Evolutionary conservation across 228 moss, liverwort and hornwort genomes (phyloP), one percentile per base, ranked within the genome.

Genomic region (Sphagnum fallax): DNA sequence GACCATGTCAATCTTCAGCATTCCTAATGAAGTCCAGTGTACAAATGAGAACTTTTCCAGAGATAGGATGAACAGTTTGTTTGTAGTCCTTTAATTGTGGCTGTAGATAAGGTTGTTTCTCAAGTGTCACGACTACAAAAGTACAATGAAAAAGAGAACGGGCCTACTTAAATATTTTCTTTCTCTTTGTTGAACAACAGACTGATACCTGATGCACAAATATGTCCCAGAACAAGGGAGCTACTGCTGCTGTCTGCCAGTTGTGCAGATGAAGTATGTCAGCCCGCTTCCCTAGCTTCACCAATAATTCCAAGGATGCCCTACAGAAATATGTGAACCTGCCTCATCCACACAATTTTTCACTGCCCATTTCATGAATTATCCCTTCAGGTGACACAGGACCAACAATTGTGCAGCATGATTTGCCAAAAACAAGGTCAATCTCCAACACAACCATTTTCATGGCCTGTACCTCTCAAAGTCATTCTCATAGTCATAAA

Each of bases 261-360:
- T 91, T 86, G 80, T 91, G 90, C 15, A 88, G 83, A 73, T 91
- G 90, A 70, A 91, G 68, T 60, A 91, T 78, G 72, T 88, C 81
- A 47, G 88, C 83, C 75, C 83, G 90, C 73, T 91, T 88, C 63
- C 88, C 88, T 70, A 83, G 70, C 78, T 88, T 91, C 69, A 83
- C 70, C 65, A 91, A 71, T 64, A 88, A 83, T 75, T 91, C 90
- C 78, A 91, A 70, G 4, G 90, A 81, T 48, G 85, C 72, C 71
- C 85, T 85, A 72, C 81, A 91, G 71, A 91, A 91, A 68, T 91
- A 91, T 15, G 88, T 72, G 62, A 91, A 91, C 80, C 90, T 90
- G 71, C 65, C 49, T 61, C 65, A 66, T 18, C 57, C 51, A 66
- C 47, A n/a, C 14, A 64, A 11, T 49, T 10, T 10, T 64, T 4